Evolutionary conservation across 768 basidiomycete genomes (phyloP).

Genomic region (Exidia glandulosa): DNA sequence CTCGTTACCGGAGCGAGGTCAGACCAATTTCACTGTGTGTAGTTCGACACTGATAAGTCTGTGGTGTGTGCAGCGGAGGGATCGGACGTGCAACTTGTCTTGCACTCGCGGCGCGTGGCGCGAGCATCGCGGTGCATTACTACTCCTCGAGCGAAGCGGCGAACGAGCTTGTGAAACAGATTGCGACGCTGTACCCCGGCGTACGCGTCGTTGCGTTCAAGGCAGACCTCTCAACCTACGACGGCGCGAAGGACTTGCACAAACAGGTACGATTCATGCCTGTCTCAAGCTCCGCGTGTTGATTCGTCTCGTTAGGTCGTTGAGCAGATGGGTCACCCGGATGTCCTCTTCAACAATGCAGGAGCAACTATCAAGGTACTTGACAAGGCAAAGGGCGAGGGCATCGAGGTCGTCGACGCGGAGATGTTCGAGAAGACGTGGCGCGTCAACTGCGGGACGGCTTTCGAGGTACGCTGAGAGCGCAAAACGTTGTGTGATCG

Average conservation of each 20-base stretch:
- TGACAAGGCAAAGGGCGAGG: conserved; percentile 35
- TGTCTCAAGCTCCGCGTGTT: no score
- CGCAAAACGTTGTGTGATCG: not conserved
- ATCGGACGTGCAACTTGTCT: conserved; percentile 42
- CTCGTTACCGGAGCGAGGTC: no score
- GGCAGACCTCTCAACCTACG: conserved; percentile 37
- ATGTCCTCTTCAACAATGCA: conserved; percentile 43
- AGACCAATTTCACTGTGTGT: no score
- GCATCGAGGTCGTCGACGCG: conserved; percentile 32
- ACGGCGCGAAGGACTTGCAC: conserved; percentile 32
- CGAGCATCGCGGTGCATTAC: conserved; percentile 43
- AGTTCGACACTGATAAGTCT: no score
- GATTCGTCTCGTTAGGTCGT: no score
- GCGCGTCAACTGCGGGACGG: conserved; percentile 37
- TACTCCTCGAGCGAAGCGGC: conserved; percentile 28
- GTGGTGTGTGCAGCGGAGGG: conserved; percentile 29
- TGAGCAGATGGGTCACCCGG: conserved; percentile 32
- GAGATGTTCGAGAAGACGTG: conserved; percentile 36
- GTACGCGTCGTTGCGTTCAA: conserved; percentile 34
- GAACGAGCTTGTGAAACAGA: conserved; percentile 26
- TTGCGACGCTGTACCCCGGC: conserved; percentile 17
- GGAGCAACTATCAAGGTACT: conserved; percentile 31
- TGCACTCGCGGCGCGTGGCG: conserved; percentile 33
- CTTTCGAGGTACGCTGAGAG: conserved; percentile 28
- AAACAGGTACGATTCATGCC: no score